phyloP scores from a whole-genome alignment of 306 rosid genomes.

The Acmispon strigosus region DNA sequence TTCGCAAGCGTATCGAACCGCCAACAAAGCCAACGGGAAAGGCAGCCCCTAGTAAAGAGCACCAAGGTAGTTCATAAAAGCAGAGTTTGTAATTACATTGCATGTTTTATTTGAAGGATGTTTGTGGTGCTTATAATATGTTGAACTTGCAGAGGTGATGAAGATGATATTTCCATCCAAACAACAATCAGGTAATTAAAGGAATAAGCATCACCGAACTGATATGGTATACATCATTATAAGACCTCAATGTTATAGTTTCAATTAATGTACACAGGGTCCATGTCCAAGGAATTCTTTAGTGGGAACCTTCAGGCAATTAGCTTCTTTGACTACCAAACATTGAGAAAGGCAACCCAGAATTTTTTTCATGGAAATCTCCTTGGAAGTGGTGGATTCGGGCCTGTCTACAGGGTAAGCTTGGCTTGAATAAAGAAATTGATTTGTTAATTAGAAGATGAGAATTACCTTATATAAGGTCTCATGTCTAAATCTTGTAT shows the following conservation, averaged over 20 bases:
- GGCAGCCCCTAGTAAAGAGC: slow-evolving; percentile 4
- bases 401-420: slow-evolving; percentile 73
- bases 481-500: too few relatives aligned
- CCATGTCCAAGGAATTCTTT: slow-evolving; percentile 32
- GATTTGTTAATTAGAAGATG: background rate
- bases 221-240: background rate
- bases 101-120: too few relatives aligned
- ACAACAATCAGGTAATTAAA: slow-evolving; percentile 20
- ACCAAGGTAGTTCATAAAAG: slow-evolving; percentile 11
- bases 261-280: slow-evolving; percentile 23
- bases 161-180: slow-evolving; percentile 26
- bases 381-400: slow-evolving; percentile 89
- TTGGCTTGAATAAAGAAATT: background rate
- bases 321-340: slow-evolving; percentile 43
- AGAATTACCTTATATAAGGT: too few relatives aligned
- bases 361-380: slow-evolving; percentile 43
- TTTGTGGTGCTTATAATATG: background rate
- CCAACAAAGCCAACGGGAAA: background rate
- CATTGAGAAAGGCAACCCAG: slow-evolving; percentile 66
- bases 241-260: background rate
- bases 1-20: slow-evolving; percentile 33
- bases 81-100: too few relatives aligned
- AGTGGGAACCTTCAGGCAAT: slow-evolving; percentile 47
- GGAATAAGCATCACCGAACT: background rate
- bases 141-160: slow-evolving; percentile 30